phyloP scores from a whole-genome alignment of 768 basidiomycete genomes.

The Boletus barrowsii region DNA sequence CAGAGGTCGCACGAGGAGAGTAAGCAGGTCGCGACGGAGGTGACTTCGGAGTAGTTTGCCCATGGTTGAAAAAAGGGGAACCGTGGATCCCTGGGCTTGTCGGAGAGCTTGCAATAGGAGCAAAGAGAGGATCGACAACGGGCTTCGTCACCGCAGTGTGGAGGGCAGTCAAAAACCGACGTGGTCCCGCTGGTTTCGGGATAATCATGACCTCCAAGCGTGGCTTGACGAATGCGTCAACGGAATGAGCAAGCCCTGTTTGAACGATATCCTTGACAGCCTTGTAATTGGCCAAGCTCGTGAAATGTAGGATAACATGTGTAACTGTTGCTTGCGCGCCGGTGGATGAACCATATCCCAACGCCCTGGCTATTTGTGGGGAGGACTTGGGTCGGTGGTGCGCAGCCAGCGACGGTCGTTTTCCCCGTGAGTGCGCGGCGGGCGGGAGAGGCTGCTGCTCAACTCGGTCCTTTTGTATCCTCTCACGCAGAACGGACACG shows the following conservation, averaged over 20 bases:
- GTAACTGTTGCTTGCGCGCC: slow-evolving; percentile 33
- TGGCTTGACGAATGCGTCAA: slow-evolving; percentile 42
- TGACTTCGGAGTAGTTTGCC: slow-evolving; percentile 38
- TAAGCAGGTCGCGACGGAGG: slow-evolving; percentile 42
- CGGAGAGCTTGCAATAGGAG: slow-evolving; percentile 93
- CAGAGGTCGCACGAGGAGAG: slow-evolving; percentile 55
- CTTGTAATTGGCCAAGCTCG: slow-evolving; percentile 87
- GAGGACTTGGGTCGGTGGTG: slow-evolving; percentile 79
- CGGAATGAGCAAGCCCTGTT: slow-evolving; percentile 43
- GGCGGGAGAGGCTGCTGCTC: slow-evolving; percentile 43
- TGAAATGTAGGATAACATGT: slow-evolving; percentile 75
- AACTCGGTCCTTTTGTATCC: slow-evolving; percentile 63
- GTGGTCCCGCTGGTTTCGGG: slow-evolving; percentile 94
- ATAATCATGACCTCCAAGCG: slow-evolving; percentile 94
- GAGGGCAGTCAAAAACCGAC: slow-evolving; percentile 87
- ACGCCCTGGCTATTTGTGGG: slow-evolving; percentile 66
- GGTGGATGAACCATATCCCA: slow-evolving; percentile 36
- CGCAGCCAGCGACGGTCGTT: slow-evolving; percentile 64
- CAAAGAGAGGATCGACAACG: slow-evolving; percentile 84
- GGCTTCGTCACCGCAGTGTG: slow-evolving; percentile 89
- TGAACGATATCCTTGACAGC: slow-evolving; percentile 82
- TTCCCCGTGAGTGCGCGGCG: slow-evolving; percentile 42
- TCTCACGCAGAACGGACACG: slow-evolving; percentile 71
- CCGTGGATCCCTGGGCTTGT: slow-evolving; percentile 63
- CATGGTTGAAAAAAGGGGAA: slow-evolving; percentile 42